Base-by-base conservation (phyloP, 2,329 filamentous ascomycete genomes). In the Penicillium verrucosum region DNA sequence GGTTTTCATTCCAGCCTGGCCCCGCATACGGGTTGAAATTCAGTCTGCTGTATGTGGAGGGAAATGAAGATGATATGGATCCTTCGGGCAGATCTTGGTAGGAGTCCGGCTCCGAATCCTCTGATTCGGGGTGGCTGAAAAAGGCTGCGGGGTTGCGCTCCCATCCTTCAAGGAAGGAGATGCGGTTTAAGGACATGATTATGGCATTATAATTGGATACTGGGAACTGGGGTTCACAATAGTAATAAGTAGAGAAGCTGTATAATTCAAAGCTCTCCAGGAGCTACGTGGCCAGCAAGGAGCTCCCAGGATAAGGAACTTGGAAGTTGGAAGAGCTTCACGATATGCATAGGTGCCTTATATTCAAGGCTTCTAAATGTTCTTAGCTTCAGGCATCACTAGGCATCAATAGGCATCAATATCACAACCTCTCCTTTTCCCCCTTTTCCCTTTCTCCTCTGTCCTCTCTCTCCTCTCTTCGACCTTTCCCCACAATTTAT, bases 161-260 rank as follows among this genome's bases (percentile, higher is more conserved):
- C 71, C 75, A 77, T 42, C 74, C 73, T 62, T 78, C 75, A n/a
- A 77, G 62, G 40, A 77, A 78, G 36, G 73, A 71, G 43, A 77
- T 68, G 53, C 76, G 73, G 48, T 70, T 70, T 16, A 78, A 65
- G 46, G 76, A 78, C 76, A 78, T 78, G 9, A 27, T 27, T 43
- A 25, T 34, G 23, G 54, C 69, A 60, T 44, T 25, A 41, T 30
- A 46, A 6, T 21, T 27, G 7, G 14, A 5, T 8, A 25, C 25
- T 16, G 16, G 41, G 9, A 1, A 43, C 9, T 32, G 18, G 25
- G 30, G 7, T 25, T 12, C 30, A n/a, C 11, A 7, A 12, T 36
- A n/a, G 6, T 34, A 21, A 8, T 27, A 16, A n/a, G 14, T 1
- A 1, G 8, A 27, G 18, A 4, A 27, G 34, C 4, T 14, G 14